A percentile compares a stretch with the other conserved stretches of the same genome.
phyloP scores from a whole-genome alignment of 2,329 filamentous ascomycete genomes.

The Sarocladium kiliense region DNA sequence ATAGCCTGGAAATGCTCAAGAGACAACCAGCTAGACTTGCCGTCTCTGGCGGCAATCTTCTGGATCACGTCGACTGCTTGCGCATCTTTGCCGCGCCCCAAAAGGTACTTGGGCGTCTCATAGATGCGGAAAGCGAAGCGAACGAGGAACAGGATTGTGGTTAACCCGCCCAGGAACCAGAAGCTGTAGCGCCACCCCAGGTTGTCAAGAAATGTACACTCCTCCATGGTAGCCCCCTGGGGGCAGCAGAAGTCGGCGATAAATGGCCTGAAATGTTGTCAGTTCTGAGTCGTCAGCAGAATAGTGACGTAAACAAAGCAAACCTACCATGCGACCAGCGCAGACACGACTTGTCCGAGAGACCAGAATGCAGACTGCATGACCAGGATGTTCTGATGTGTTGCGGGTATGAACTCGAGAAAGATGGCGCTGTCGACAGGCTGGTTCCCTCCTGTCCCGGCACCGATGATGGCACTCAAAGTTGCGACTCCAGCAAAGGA shows the following conservation, averaged over 20 bases:
- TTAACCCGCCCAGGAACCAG: constrained; percentile 31
- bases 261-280: constrained; percentile 14
- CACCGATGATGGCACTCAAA: constrained; percentile 42
- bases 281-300: background rate
- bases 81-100: constrained; percentile 29
- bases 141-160: constrained; percentile 28
- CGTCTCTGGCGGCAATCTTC: constrained; percentile 26
- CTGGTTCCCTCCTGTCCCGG: constrained; percentile 33
- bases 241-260: constrained; percentile 27
- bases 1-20: constrained; percentile 17
- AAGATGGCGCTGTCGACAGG: constrained; percentile 38
- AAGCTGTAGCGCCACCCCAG: constrained; percentile 38
- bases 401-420: constrained; percentile 35
- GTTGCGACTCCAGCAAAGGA: constrained; percentile 49
- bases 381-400: constrained; percentile 33
- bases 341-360: constrained; percentile 28
- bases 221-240: constrained; percentile 17
- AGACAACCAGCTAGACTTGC: constrained; percentile 18
- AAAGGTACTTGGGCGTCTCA: constrained; percentile 33
- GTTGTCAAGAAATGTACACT: too few species aligned
- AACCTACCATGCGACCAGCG: constrained; percentile 29
- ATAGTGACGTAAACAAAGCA: background rate
- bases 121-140: constrained; percentile 30
- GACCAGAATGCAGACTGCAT: constrained; percentile 35
- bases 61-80: constrained; percentile 37